Evolutionary conservation across 1,284 basidiomycete species (phyloP), one percentile per base, ranked within the genome.

Genomic region (Puccinia hordei): DNA sequence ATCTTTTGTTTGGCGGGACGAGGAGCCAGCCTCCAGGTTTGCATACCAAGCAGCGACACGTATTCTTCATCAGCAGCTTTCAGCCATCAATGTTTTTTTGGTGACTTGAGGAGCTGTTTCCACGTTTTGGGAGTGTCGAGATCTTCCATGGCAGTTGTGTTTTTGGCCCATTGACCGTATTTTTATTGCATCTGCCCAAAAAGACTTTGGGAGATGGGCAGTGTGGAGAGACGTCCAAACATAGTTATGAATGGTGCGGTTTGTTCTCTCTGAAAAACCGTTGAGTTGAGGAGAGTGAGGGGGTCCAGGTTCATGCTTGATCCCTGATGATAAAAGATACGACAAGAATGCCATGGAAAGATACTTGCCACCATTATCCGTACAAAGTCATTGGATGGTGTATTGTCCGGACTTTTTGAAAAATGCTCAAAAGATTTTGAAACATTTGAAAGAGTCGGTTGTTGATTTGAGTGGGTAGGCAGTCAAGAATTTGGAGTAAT

Each of bases 341-440:
- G 19, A 17, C 5, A 5, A 5, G 15, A 74, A 38, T 13, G 38
- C 35, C 19, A 24, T 74, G 2, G 51, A 57, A n/a, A 59, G 10
- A 27, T 44, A 74, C 35, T 74, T 35, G n/a, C 73, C 73, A n/a
- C 73, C 71, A 38, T 73, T 73, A 19, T 74, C 55, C 4, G 53
- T 8, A 6, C 33, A 30, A 8, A 74, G 73, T 1, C 15, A 2
- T 2, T 2, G 2, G 5, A 68, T 46, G 3, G 78, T 82, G 17
- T 24, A 9, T 0, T 82, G 83, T 12, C 82, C 82, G 24, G 81
- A 69, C 24, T 81, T 83, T 71, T 86, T 83, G 4, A 82, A 81
- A 72, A 81, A 78, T 0, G 85, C 83, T 53, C 85, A 84, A 82
- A 84, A 87, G 4, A 81, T 46, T 69, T 84, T 83, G 81, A 88